Evolutionary conservation across 2,329 filamentous ascomycete species (phyloP).

Genomic region (Microcyclosporella mali): DNA sequence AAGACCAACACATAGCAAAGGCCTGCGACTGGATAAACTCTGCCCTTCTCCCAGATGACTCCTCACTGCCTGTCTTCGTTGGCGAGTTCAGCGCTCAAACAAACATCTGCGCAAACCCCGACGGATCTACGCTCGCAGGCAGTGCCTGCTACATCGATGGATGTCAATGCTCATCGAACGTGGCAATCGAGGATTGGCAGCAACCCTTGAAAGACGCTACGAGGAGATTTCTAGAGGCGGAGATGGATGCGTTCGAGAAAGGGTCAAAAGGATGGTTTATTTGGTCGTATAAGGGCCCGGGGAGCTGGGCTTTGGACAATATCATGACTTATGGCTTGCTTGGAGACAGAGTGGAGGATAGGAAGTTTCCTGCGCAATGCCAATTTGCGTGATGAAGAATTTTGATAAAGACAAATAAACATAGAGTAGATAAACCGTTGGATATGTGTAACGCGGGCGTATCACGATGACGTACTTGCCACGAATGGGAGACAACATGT

Average conservation of each 20-base stretch:
- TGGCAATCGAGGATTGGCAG: conserved; percentile 32
- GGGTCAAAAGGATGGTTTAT: conserved; percentile 38
- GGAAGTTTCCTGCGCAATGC: conserved; percentile 25
- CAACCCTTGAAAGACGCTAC: conserved; percentile 34
- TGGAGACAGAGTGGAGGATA: conserved; percentile 33
- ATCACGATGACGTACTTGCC: too few relatives aligned
- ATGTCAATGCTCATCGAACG: conserved; percentile 36
- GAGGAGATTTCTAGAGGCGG: conserved; percentile 38
- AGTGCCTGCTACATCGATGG: conserved; percentile 28
- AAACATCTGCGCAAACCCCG: conserved; percentile 40
- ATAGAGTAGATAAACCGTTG: too few relatives aligned
- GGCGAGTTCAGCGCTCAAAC: conserved; percentile 42
- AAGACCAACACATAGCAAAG: conserved; percentile 36
- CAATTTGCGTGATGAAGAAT: neutral
- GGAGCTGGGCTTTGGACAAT: conserved; percentile 39
- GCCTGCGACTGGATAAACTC: conserved; percentile 35
- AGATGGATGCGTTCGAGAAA: conserved; percentile 40
- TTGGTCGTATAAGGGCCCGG: conserved; percentile 40
- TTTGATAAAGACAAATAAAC: too few relatives aligned
- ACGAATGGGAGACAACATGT: too few relatives aligned
- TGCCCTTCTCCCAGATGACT: conserved; percentile 29
- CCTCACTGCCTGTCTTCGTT: conserved; percentile 35
- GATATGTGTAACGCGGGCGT: too few relatives aligned
- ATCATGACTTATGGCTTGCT: conserved; percentile 36
- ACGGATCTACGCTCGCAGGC: conserved; percentile 34